Conservation (phyloP, 2,329 filamentous ascomycete species). For the Fusarium beomiforme region DNA sequence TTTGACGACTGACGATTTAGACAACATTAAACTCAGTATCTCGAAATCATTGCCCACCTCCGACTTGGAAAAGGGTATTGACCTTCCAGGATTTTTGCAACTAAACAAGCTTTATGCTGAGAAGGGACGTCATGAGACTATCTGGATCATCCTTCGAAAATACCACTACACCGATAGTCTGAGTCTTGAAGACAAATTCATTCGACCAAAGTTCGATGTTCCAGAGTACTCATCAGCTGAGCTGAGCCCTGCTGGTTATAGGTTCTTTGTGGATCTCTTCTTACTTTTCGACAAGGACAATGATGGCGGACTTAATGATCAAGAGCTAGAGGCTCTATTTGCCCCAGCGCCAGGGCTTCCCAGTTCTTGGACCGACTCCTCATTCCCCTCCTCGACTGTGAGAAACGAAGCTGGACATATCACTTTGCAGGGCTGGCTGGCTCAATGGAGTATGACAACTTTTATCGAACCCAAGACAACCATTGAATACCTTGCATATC, state of each 20-base stretch:
- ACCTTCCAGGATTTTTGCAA: slow-evolving; percentile 84
- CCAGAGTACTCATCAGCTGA: slow-evolving; percentile 93
- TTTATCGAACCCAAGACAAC: slow-evolving; percentile 96
- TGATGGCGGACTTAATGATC: slow-evolving; percentile 89
- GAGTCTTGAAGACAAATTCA: slow-evolving; percentile 87
- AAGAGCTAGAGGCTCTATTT: slow-evolving; percentile 87
- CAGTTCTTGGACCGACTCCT: slow-evolving; percentile 84
- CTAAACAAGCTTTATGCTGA: slow-evolving; percentile 97
- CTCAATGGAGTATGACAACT: slow-evolving; percentile 99
- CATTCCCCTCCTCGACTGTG: slow-evolving; percentile 92
- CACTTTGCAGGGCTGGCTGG: slow-evolving; percentile 96
- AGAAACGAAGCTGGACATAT: slow-evolving; percentile 95
- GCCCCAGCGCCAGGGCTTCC: slow-evolving; percentile 92
- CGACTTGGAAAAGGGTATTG: slow-evolving; percentile 76
- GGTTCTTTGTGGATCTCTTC: slow-evolving; percentile 97
- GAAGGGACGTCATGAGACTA: slow-evolving; percentile 96
- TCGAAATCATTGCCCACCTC: slow-evolving; percentile 72
- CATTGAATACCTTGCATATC: slow-evolving; percentile 92
- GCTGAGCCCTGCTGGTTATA: slow-evolving; percentile 91
- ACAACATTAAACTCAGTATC: slow-evolving; percentile 91
- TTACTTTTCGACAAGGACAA: slow-evolving; percentile 97
- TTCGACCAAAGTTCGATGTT: slow-evolving; percentile 94
- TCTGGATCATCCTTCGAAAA: slow-evolving; percentile 95
- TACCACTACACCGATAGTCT: slow-evolving; percentile 97
- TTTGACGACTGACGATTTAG: slow-evolving; percentile 80